phyloP scores from a whole-genome alignment of 1,284 basidiomycete genomes.

The Trichosporon sp. region DNA sequence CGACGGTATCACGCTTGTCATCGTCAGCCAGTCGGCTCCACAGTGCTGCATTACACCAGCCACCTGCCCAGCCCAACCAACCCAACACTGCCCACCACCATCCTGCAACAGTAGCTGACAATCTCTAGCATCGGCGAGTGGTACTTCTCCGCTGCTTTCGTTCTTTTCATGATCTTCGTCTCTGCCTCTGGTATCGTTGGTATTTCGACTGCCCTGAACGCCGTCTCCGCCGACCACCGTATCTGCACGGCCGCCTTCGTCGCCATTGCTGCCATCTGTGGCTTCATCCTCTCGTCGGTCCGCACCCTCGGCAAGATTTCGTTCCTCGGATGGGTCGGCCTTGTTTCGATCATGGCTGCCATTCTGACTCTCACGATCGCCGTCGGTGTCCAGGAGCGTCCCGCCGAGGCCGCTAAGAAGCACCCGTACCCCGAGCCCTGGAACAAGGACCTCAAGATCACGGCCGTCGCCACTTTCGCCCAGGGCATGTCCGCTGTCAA shows the following conservation, averaged over 20 bases:
- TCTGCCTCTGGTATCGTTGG: conserved; percentile 29
- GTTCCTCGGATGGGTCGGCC: conserved; percentile 43
- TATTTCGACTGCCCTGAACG: conserved; percentile 47
- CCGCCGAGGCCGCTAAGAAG: conserved; percentile 25
- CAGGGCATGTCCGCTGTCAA: conserved; percentile 40
- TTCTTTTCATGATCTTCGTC: conserved; percentile 28
- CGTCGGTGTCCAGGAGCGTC: conserved; percentile 44
- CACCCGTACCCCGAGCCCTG: conserved; percentile 22
- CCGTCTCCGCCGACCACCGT: conserved; percentile 37
- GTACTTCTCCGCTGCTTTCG: conserved; percentile 13
- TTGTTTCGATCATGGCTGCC: conserved; percentile 33
- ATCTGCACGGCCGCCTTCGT: conserved; percentile 44
- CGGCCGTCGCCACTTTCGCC: conserved; percentile 28
- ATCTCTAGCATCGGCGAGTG: conserved; percentile 10
- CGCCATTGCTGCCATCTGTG: conserved; percentile 31
- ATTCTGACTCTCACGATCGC: conserved; percentile 45
- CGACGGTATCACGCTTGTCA: neutral
- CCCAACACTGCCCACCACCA: no score
- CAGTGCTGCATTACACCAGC: no score
- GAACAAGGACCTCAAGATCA: conserved; percentile 25
- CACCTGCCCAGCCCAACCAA: neutral
- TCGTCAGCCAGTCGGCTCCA: neutral
- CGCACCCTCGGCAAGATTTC: conserved; percentile 43
- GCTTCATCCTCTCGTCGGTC: conserved; percentile 32
- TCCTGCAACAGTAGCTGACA: neutral